Base-by-base conservation (phyloP, 805 yeast species). In the Candida vaughaniae region DNA sequence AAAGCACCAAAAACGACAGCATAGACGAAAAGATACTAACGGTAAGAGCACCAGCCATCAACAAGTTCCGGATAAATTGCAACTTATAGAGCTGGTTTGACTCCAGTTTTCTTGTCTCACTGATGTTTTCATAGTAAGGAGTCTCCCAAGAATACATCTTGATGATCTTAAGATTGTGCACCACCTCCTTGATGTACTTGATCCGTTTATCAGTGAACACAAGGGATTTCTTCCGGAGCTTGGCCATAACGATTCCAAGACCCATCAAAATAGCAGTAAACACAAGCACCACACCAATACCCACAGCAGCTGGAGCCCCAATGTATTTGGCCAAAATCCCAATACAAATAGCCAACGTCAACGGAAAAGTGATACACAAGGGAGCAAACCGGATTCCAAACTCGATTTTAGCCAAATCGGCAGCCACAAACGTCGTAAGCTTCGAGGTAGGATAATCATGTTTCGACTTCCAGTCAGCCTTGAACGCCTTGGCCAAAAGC, bases 81-180 rank as follows among this genome's bases (percentile, higher is more conserved):
- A 87, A 74, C 39, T 64, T 69, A 45, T 79, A 71, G 41, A 90
- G 72, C 33, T 69, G 63, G 3, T 52, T 48, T 71, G 85, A 78
- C 60, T 89, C 97, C 16, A 63, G 51, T 1, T 53, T 50, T 56
- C 97, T 76, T 19, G 77, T 66, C 11, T 66, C 67, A 11, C 74
- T 53, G 22, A 90, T 72, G 38, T 72, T 64, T 6, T 69, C 56
- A 35, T 70, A 68, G 55, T 87, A 90, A 0, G 96, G 88, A 18
- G 68, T 69, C 62, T 90, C 97, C 96, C 96, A 90, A 1, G 95
- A 85, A 56, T 89, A 90, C 55, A 76, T 83, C 64, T 90, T 90
- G 57, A 90, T 85, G 56, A 82, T 73, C 52, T 84, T 85, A 72
- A 90, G 75, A 46, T 84, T 79, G 52, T 75, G 78, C 42, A 90